Conservation (phyloP, 805 yeast genomes). For the Sugiyamaella boreocaroliniensis region DNA sequence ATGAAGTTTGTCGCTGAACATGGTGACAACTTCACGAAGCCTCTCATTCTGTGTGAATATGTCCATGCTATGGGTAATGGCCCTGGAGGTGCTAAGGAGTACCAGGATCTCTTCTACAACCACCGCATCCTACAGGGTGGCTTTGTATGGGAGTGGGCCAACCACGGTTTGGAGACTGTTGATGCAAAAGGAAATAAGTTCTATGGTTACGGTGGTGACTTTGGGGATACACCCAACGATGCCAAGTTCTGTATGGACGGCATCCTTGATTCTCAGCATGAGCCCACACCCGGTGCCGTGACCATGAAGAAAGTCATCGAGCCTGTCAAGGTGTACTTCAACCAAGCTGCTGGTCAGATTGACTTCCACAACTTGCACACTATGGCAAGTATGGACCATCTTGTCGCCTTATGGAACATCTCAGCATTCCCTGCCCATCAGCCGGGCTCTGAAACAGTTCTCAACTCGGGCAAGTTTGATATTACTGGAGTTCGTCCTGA, state of each 20-base stretch:
- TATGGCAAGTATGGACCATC: slow-evolving; percentile 7
- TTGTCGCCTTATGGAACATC: slow-evolving; percentile 1
- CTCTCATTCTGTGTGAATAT: slow-evolving; percentile 34
- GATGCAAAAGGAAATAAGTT: slow-evolving; percentile 11
- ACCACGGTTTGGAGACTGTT: slow-evolving; percentile 28
- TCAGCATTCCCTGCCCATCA: background rate
- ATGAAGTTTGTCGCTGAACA: slow-evolving; percentile 12
- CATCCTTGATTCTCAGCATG: slow-evolving; percentile 27
- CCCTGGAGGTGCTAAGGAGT: slow-evolving; percentile 32
- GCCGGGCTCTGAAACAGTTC: background rate
- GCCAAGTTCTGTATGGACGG: slow-evolving; percentile 35
- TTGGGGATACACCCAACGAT: slow-evolving; percentile 32
- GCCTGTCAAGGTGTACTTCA: slow-evolving; percentile 20
- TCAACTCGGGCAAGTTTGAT: slow-evolving; percentile 1
- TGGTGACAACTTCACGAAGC: slow-evolving; percentile 21
- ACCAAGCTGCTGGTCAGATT: background rate
- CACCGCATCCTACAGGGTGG: slow-evolving; percentile 33
- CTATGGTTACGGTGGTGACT: slow-evolving; percentile 28
- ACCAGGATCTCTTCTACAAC: slow-evolving; percentile 29
- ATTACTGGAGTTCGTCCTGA: slow-evolving; percentile 2
- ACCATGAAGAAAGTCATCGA: slow-evolving; percentile 30
- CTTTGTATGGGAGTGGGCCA: slow-evolving; percentile 37
- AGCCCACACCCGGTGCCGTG: slow-evolving; percentile 32
- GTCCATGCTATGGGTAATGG: slow-evolving; percentile 38
- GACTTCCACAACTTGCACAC: slow-evolving; percentile 10